These are phyloP conservation scores for Rhinocladiella mackenziei DNA, from an alignment of 2,329 filamentous ascomycete genomes.

Conservation along the genomic window DNA sequence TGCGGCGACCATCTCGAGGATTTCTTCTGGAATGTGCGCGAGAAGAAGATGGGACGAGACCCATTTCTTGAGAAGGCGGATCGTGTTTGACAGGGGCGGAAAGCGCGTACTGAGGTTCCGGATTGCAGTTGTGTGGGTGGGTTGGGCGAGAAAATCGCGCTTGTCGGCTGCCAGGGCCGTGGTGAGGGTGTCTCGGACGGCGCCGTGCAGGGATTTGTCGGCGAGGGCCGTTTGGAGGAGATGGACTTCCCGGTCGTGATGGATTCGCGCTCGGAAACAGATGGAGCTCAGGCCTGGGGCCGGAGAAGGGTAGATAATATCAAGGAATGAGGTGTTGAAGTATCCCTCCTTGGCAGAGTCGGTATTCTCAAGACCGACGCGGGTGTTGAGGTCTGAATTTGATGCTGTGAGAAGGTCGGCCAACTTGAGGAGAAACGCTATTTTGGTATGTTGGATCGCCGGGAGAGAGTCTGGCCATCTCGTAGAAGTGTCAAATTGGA, in stretches of 20 bases:
- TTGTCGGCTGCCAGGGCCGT: constrained; percentile 67
- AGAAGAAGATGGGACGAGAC: constrained; percentile 77
- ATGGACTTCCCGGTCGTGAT: constrained; percentile 80
- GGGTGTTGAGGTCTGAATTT: constrained; percentile 59
- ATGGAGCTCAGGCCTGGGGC: constrained; percentile 46
- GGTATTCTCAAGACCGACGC: constrained; percentile 76
- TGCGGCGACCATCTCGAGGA: constrained; percentile 78
- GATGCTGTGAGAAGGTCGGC: constrained; percentile 65
- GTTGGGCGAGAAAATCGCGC: constrained; percentile 65
- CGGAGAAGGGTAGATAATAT: constrained; percentile 64
- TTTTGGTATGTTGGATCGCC: constrained; percentile 89
- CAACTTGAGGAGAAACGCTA: constrained; percentile 76
- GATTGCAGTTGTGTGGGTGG: constrained; percentile 77
- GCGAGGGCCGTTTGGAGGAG: constrained; percentile 73
- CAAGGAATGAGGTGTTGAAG: constrained; percentile 48
- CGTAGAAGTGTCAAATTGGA: constrained; percentile 89
- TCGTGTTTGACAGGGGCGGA: constrained; percentile 72
- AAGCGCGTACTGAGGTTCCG: constrained; percentile 75
- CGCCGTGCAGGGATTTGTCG: constrained; percentile 65
- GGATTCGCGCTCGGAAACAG: constrained; percentile 78
- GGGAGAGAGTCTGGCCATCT: constrained; percentile 90
- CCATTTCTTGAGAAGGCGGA: constrained; percentile 85
- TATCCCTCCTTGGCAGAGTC: constrained; percentile 29
- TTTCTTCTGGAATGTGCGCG: constrained; percentile 70
- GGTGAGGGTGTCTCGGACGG: constrained; percentile 64